phyloP scores from a whole-genome alignment of 768 basidiomycete species.

The Suillus weaverae region DNA sequence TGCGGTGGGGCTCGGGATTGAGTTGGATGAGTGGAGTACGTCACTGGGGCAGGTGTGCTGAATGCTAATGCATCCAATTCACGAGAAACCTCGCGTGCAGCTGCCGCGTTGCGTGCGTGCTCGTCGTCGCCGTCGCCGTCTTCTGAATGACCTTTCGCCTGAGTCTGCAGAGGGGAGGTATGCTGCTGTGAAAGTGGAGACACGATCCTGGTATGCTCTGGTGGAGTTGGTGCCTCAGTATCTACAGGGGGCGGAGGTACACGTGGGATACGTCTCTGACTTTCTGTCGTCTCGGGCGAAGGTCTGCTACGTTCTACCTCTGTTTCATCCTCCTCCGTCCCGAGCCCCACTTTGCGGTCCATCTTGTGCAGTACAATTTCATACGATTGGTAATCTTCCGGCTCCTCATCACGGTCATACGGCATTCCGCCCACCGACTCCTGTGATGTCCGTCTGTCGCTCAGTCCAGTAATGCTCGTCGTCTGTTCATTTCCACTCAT shows the following conservation, averaged over 20 bases:
- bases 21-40: slow-evolving; percentile 19
- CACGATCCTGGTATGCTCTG: not conserved
- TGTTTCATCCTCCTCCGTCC: slow-evolving; percentile 6
- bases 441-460: slow-evolving; percentile 1
- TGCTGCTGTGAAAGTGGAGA: slow-evolving; percentile 3
- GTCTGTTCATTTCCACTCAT: not conserved
- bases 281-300: slow-evolving; percentile 18
- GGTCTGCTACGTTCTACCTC: not conserved
- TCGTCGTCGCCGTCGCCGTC: slow-evolving; percentile 44
- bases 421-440: slow-evolving; percentile 15
- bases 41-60: slow-evolving; percentile 25
- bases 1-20: slow-evolving; percentile 14
- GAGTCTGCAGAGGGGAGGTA: slow-evolving; percentile 11
- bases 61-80: slow-evolving; percentile 62
- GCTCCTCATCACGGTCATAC: slow-evolving; percentile 25
- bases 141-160: slow-evolving; percentile 5
- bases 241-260: slow-evolving; percentile 42
- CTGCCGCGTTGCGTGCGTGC: slow-evolving; percentile 59
- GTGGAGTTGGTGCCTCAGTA: slow-evolving; percentile 15
- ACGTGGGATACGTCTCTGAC: slow-evolving; percentile 30
- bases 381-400: slow-evolving; percentile 13
- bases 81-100: slow-evolving; percentile 64
- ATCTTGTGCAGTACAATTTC: not conserved
- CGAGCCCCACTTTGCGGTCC: not conserved
- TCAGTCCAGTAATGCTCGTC: not conserved